Base-by-base conservation (phyloP, 345 rosid species). In the Euphorbia lathyris region DNA sequence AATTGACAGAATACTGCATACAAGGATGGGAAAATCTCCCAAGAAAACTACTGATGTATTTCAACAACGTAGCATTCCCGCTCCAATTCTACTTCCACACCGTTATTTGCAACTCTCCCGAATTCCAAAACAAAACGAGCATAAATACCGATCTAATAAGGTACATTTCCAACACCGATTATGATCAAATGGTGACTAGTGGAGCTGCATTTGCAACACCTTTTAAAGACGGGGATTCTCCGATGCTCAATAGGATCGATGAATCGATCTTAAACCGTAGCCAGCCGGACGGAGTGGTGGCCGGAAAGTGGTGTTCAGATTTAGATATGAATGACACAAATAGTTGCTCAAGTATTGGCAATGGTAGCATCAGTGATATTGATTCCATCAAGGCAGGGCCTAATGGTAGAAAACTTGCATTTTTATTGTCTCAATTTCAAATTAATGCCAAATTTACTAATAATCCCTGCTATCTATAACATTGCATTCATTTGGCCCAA, bases 11-110 rank as follows among this genome's bases (percentile, higher is more conserved):
- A 67, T 72, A 77, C 26, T 81, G 84, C 29, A 63, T 78, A 9
- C 73, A 78, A 48, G 82, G 79, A 68, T 75, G 81, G 79, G 79
- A 78, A 22, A 81, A 78, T 52, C 74, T 75, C 16, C 84, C 84
- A 4, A 75, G 84, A 69, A 78, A 77, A 51, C 73, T 78, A 10
- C 62, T 72, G 16, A 81, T 81, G 81, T 81, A 72, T 74, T 72
- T 81, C 32, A 74, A 74, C 60, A 75, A 81, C 60, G 66, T 71
- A 17, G 69, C 65, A 42, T 60, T 62, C 56, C 84, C 84, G 19
- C 62, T 72, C 7, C 70, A 75, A 42, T 72, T 59, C 57, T 78
- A 81, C 79, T 78, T 78, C 79, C 84, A 78, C 64, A 75, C 84
- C 9, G 70, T 81, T 68, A 52, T 75, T 1, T 78, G 84, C 82